Evolutionary conservation across 441 rosid species (phyloP).

Genomic region (Eutrema salsugineum): DNA sequence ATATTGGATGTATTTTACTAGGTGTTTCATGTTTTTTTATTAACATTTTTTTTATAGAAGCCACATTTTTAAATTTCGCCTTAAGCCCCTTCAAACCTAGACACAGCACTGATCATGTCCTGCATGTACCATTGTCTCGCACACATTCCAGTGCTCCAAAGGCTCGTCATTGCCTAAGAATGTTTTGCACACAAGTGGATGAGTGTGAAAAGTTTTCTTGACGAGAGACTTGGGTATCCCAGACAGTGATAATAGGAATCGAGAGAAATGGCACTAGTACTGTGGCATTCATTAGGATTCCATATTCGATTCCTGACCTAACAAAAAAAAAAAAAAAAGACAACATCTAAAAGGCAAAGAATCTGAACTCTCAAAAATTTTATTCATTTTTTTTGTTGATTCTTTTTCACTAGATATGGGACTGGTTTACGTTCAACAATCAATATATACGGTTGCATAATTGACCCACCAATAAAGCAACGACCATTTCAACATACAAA

Average conservation of each 20-base stretch:
- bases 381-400: neutral
- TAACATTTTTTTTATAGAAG: too few species aligned
- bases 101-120: too few species aligned
- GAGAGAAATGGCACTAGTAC: neutral
- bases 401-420: conserved; percentile 1
- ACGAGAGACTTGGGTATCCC: neutral
- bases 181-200: neutral
- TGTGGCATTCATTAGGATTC: too few species aligned
- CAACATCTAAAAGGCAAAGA: too few species aligned
- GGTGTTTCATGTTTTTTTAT: too few species aligned
- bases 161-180: neutral
- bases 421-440: conserved; percentile 11
- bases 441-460: neutral
- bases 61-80: too few species aligned
- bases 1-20: too few species aligned
- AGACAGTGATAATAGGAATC: neutral
- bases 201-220: neutral
- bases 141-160: conserved; percentile 16
- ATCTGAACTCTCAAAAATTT: neutral
- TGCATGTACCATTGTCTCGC: conserved; percentile 12
- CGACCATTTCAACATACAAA: neutral
- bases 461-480: conserved; percentile 17
- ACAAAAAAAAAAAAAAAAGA: too few species aligned
- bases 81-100: too few species aligned
- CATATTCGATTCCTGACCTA: too few species aligned